Percentiles rank a stretch among this genome's conserved stretches.
Conservation (phyloP, 345 rosid species). For the Clarkia xantiana region DNA sequence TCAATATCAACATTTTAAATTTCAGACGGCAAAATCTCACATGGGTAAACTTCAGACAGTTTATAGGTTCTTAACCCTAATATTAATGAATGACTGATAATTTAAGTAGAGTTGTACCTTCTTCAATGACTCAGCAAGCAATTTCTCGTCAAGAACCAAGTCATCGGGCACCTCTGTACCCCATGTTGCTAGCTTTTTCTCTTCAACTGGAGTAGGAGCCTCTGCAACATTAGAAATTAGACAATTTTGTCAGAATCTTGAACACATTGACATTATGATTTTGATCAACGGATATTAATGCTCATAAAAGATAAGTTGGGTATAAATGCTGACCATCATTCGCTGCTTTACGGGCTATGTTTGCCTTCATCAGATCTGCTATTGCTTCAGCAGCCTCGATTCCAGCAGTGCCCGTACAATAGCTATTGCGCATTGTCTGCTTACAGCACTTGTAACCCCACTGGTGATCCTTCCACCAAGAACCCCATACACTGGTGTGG, state of each 20-base stretch:
- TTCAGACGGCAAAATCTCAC: too few species aligned
- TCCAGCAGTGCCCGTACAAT: conserved; percentile 71
- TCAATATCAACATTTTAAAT: too few species aligned
- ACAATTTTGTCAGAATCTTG: neutral
- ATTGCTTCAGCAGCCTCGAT: conserved; percentile 75
- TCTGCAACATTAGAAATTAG: conserved; percentile 15
- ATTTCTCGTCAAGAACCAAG: conserved; percentile 46
- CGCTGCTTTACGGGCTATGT: conserved; percentile 41
- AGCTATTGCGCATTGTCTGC: conserved; percentile 60
- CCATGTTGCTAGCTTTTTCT: conserved; percentile 62
- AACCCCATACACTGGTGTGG: conserved; percentile 80
- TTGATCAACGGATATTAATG: neutral
- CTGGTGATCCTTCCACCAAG: conserved; percentile 85
- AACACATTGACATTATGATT: too few species aligned
- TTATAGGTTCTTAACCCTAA: too few species aligned
- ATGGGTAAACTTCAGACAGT: too few species aligned
- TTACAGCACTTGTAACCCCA: conserved; percentile 83
- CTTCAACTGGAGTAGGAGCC: conserved; percentile 28
- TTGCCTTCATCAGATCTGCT: conserved; percentile 50
- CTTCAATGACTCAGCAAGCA: conserved; percentile 47
- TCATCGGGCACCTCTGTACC: conserved; percentile 65
- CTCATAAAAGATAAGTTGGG: neutral
- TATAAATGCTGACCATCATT: conserved; percentile 25
- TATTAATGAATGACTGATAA: neutral
- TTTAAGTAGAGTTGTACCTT: conserved; percentile 24